These are phyloP conservation scores for Kwoniella botswanensis DNA, from an alignment of 768 basidiomycete genomes.

Conservation along the genomic window DNA sequence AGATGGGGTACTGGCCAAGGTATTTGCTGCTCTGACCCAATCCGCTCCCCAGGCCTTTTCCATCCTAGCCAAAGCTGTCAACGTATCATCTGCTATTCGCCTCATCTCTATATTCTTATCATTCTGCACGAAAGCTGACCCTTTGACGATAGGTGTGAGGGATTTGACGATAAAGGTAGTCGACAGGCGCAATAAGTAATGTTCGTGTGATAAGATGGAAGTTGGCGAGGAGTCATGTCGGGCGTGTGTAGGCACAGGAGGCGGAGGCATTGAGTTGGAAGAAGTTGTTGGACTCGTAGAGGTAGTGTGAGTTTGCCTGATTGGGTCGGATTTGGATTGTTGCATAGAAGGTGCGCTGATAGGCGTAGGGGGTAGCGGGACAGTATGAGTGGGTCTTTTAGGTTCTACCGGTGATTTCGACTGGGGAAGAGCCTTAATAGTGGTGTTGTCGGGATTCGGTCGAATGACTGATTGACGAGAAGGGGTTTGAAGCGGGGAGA, in stretches of 20 bases:
- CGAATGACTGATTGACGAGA: not conserved
- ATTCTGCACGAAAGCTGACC: slow-evolving; percentile 27
- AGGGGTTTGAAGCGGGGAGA: not conserved
- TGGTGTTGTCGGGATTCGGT: not conserved
- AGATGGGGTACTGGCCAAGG: slow-evolving; percentile 15
- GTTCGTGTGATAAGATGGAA: slow-evolving; percentile 38
- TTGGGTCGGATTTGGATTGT: not conserved
- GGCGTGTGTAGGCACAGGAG: slow-evolving; percentile 12
- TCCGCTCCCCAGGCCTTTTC: slow-evolving; percentile 78
- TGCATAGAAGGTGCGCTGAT: slow-evolving; percentile 3
- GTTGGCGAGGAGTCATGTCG: slow-evolving; percentile 18
- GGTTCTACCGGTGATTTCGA: not conserved
- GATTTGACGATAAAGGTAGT: slow-evolving; percentile 45
- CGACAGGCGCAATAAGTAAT: slow-evolving; percentile 48
- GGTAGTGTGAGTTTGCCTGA: slow-evolving; percentile 4
- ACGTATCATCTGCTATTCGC: slow-evolving; percentile 66
- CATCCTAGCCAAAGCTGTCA: slow-evolving; percentile 67
- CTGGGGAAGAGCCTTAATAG: not conserved
- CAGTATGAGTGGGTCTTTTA: not conserved
- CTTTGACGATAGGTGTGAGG: slow-evolving; percentile 41
- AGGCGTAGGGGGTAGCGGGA: not conserved
- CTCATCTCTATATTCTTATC: slow-evolving; percentile 34
- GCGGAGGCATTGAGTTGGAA: slow-evolving; percentile 13
- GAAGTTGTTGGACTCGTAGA: not conserved
- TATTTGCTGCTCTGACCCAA: slow-evolving; percentile 58